These are phyloP conservation scores for Yamadazyma kitorensis DNA, from an alignment of 805 yeast genomes.

Conservation along the genomic window DNA sequence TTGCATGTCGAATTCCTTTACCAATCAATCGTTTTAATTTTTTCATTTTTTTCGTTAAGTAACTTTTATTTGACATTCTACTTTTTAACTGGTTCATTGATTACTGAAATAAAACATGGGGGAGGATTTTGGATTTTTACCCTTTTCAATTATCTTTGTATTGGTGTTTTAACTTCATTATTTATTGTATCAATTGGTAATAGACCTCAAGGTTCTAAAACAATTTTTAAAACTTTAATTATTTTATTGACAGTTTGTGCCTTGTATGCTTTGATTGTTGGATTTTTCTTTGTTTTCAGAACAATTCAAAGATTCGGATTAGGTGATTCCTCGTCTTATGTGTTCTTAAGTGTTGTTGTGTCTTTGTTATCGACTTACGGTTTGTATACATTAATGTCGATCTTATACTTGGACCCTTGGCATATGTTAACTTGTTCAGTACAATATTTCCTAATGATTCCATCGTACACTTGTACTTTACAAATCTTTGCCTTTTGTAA, in stretches of 20 bases:
- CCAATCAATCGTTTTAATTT: slow-evolving; percentile 74
- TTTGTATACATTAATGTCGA: slow-evolving; percentile 74
- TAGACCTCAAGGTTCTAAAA: slow-evolving; percentile 93
- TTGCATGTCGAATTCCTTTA: slow-evolving; percentile 78
- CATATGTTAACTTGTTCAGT: slow-evolving; percentile 83
- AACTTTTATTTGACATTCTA: slow-evolving; percentile 92
- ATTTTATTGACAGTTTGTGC: slow-evolving; percentile 75
- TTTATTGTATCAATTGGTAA: slow-evolving; percentile 95
- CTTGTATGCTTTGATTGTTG: slow-evolving; percentile 74
- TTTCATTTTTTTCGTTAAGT: slow-evolving; percentile 89
- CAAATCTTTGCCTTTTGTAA: slow-evolving; percentile 97
- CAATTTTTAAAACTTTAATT: slow-evolving; percentile 70
- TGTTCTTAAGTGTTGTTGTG: slow-evolving; percentile 74
- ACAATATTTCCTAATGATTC: slow-evolving; percentile 87
- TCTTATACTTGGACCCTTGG: slow-evolving; percentile 94
- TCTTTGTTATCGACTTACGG: slow-evolving; percentile 92
- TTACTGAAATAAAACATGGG: slow-evolving; percentile 24
- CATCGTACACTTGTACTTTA: slow-evolving; percentile 86
- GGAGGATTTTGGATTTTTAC: slow-evolving; percentile 78
- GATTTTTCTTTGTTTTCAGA: slow-evolving; percentile 70
- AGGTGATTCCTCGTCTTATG: slow-evolving; percentile 42
- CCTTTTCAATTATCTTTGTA: slow-evolving; percentile 78
- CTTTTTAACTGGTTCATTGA: slow-evolving; percentile 84
- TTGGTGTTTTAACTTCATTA: slow-evolving; percentile 81
- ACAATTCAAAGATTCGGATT: slow-evolving; percentile 44